Base-by-base conservation (phyloP, 495 filamentous ascomycete species). In the Alectoria sarmentosa region DNA sequence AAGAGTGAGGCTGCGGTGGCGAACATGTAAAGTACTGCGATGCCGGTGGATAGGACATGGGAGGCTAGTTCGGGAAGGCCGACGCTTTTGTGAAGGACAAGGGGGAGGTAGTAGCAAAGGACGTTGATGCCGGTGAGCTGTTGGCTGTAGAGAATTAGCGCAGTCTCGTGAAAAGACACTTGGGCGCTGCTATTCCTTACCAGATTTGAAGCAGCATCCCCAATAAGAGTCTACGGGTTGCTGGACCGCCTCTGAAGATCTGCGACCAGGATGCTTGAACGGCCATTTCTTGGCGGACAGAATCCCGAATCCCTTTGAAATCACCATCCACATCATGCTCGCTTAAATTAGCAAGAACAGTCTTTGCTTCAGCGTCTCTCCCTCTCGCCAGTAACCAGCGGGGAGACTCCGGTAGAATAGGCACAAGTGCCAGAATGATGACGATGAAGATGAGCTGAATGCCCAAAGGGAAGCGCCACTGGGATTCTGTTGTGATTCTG, bases 1-100 rank as follows among this genome's bases (percentile, higher is more conserved):
- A 88, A 90, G 83, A 88, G 89, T 4, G 87, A 90, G 6, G 83
- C 76, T 0, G 86, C 88, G 1, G 89, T 87, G 65, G 87, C 89
- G 69, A 90, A 82, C 15, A 86, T 79, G 72, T 90, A 91, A 11
- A 89, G 84, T 19, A 91, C 76, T 78, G 88, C 88, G 79, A 89
- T 90, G 10, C 89, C 79, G 39, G 88, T 90, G 14, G 88, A 87
- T 1, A 92, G 76, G 5, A 96, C 75, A 58, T 90, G 91, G 1
- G 92, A 90, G 74, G 92, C 90, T 56, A 95, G 83, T 68, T 94
- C 89, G 34, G 73, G 74, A 8, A 87, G 73, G 2, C 79, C 76
- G 26, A 87, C 80, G 54, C 80, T 80, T 71, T 86, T 76, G 58
- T 85, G 72, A 71, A 84, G 85, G 62, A 88, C 82, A 8, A 79